Percentiles rank a stretch among this genome's conserved stretches.
phyloP scores from a whole-genome alignment of 2,329 filamentous ascomycete genomes.

The Periconia macrospinosa region DNA sequence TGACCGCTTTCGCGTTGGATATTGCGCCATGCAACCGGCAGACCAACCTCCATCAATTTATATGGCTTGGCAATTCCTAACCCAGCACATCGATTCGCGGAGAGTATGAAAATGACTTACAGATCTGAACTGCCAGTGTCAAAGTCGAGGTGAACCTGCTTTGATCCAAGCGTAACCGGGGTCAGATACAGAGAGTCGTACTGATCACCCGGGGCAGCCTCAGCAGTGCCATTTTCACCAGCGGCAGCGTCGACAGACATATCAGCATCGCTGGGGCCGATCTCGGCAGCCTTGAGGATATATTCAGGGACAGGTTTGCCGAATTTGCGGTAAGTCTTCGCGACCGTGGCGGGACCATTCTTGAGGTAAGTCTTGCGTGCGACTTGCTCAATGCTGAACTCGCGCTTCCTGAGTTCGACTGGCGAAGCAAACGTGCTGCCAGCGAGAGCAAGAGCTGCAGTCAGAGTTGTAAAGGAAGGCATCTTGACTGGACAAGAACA shows the following conservation, averaged over 20 bases:
- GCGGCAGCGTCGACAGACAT: constrained; percentile 10
- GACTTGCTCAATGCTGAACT: constrained; percentile 37
- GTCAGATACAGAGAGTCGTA: constrained; percentile 36
- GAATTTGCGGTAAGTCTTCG: constrained; percentile 47
- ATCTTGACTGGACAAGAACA: constrained; percentile 19
- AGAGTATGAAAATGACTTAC: constrained; percentile 48
- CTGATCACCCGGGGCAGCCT: constrained; percentile 45
- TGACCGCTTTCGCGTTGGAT: no score
- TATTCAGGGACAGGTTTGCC: constrained; percentile 31
- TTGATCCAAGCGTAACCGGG: constrained; percentile 65
- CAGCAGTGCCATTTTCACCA: constrained; percentile 37
- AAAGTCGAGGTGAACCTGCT: constrained; percentile 67
- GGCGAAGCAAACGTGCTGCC: constrained; percentile 30
- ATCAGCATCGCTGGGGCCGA: constrained; percentile 23
- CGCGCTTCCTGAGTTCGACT: constrained; percentile 30
- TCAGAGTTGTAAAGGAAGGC: constrained; percentile 36
- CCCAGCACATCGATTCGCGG: no score
- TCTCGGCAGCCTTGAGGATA: constrained; percentile 34
- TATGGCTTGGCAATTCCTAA: no score
- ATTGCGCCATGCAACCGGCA: no score
- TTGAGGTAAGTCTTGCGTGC: constrained; percentile 32
- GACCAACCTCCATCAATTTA: no score
- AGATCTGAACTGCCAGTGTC: constrained; percentile 72
- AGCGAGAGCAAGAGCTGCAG: constrained; percentile 34
- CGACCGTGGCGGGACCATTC: constrained; percentile 42